Evolutionary conservation across 2,329 filamentous ascomycete species (phyloP), one percentile per base, ranked within the genome.

Genomic region (Rutstroemia sydowiana): DNA sequence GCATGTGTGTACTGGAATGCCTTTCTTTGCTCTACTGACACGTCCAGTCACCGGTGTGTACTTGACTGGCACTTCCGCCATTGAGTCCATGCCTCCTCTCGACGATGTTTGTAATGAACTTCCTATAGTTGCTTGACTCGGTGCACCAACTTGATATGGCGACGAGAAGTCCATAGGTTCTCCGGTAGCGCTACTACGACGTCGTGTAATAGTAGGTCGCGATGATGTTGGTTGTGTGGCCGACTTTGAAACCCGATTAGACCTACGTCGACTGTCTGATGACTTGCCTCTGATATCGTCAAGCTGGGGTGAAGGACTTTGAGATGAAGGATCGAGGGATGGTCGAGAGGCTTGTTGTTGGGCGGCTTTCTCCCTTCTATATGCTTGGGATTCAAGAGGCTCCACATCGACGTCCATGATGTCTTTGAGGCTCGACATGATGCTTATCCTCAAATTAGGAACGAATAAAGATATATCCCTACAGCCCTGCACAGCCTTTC

Each of bases 351-450:
- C 58, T 55, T 61, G 56, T 59, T 59, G 57, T 52, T 59, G 55
- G 39, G 61, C 59, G 55, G 62, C 61, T 57, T 62, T 59, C 55
- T 55, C 59, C 59, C 59, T 65, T 62, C 58, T 64, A 63, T 63
- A 65, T 48, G 63, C 62, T 57, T 66, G 63, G 51, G 63, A 66
- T 43, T 65, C 58, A 28, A 67, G 59, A 45, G 65, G 64, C 55
- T 67, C 65, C 39, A 66, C 63, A 55, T 67, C 65, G 31, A 66
- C 63, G 57, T 67, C 64, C 63, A 67, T 67, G 48, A 67, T 67
- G 58, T 66, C 63, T 58, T 63, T 63, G 57, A 67, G 57, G 57
- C 61, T 66, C 55, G 64, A 64, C 65, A 67, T 67, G 54, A 56
- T 63, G 48, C 51, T 52, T 54, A 54, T 56, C 47, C 56, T 58